These are phyloP conservation scores for Lepiota brunneoincarnata DNA, from an alignment of 768 basidiomycete species.

Conservation along the genomic window DNA sequence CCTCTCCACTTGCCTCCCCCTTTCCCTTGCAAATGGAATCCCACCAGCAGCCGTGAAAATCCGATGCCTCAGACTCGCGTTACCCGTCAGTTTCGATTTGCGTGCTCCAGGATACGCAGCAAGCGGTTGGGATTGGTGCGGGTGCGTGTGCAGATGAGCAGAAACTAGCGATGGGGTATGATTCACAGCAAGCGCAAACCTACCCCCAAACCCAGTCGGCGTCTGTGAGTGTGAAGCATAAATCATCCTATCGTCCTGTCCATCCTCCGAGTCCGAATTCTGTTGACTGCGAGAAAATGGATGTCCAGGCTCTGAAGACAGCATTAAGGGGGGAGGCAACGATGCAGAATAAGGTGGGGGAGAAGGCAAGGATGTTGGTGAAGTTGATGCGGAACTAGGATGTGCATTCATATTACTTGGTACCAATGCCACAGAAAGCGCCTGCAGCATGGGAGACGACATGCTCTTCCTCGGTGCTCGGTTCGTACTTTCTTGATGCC, in stretches of 20 bases:
- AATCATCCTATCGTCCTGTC: not conserved
- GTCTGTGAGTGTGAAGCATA: not conserved
- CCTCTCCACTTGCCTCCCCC: slow-evolving; percentile 1
- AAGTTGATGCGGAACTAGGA: too few species aligned
- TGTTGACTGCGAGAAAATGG: not conserved
- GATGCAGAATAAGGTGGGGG: slow-evolving; percentile 6
- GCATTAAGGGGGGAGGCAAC: slow-evolving; percentile 3
- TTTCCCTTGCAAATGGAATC: not conserved
- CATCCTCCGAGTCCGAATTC: not conserved
- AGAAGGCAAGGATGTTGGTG: not conserved
- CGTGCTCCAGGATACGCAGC: not conserved
- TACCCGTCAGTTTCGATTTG: not conserved
- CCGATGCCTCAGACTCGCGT: slow-evolving; percentile 1
- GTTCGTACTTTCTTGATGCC: not conserved
- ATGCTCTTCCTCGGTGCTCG: slow-evolving; percentile 4
- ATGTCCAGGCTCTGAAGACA: not conserved
- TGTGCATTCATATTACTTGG: not conserved
- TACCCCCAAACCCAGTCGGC: not conserved
- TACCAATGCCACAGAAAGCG: not conserved
- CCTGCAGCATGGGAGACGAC: not conserved
- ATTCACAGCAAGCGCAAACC: not conserved
- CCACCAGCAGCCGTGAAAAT: slow-evolving; percentile 2
- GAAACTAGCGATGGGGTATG: not conserved
- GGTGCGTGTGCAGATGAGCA: not conserved
- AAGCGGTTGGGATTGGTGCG: not conserved